Evolutionary conservation across 495 filamentous ascomycete genomes (phyloP), one percentile per base, ranked within the genome.

Genomic region (Rhizodiscina lignyota): DNA sequence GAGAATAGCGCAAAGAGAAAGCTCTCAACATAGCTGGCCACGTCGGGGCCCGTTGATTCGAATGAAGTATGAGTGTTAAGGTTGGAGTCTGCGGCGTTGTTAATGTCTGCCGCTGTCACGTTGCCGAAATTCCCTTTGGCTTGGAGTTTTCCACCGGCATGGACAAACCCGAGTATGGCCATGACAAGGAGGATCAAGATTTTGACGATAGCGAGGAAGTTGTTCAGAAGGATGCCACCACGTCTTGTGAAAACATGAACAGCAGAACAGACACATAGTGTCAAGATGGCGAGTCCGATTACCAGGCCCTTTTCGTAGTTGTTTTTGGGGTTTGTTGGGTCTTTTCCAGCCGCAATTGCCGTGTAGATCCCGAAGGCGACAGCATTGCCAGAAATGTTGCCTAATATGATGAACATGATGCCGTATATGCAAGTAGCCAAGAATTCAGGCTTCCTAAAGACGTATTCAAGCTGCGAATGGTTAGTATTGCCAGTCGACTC

Each of bases 191-290:
- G 49, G 2, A 64, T 54, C 4, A 48, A 30, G 10, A 64, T 45
- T 40, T 73, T 73, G 31, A 68, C 41, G 0, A 58, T 29, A 2
- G 63, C 69, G 23, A 72, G 50, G 11, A 58, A 17, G 38, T 72
- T 71, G 40, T 62, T 63, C 18, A 71, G 12, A 21, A 38, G 41
- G 29, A 72, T 65, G 4, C 68, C 68, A 4, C 61, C 63, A 16
- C 50, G 48, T 13, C 67, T 45, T 42, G 58, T 67, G 21, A 53
- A 43, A 10, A 45, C 56, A 40, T 72, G 69, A 3, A 72, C 47
- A 1, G 66, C 35, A 37, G 62, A 63, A 26, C 55, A 56, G 0
- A 51, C 34, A 0, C 61, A 61, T 11, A 58, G 37, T 6, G 46
- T 50, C 1, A 37, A 54, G 15, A 70, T 44, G 0, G 65, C 68